Evolutionary conservation across 768 basidiomycete genomes (phyloP), one percentile per base, ranked within the genome.

Genomic region (Collybia sp.): DNA sequence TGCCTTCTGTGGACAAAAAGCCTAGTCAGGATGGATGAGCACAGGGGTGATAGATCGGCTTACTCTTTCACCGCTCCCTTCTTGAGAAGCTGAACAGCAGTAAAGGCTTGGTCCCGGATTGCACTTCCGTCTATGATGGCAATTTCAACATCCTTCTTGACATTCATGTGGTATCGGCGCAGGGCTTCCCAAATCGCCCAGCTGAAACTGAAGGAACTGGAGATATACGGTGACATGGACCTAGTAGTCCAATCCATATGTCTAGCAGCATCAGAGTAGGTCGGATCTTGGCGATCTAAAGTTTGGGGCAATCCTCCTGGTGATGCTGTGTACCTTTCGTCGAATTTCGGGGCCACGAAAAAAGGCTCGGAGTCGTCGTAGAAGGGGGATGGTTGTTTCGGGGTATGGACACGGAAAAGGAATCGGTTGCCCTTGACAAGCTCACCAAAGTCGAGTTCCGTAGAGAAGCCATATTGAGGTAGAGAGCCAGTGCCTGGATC

Each of bases 171-270:
- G 57, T 85, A 87, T n/a, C 88, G 79, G 46, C 84, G 71, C 16
- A 84, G 72, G 3, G 86, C 88, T 59, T 90, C 88, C 85, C 85
- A 90, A 32, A 89, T 72, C 6, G 85, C 80, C 88, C 88, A 90
- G 32, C 75, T 77, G 53, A 89, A 85, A 66, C 83, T 88, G 60
- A 89, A 88, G 5, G 87, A 88, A 2, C 85, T 76, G 2, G 87
- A 85, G 37, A 89, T 75, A 50, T 78, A 89, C 4, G 79, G 72
- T 0, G 88, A 90, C 15, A 77, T 71, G 4, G 79, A 68, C 49
- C 82, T 75, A n/a, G 82, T 85, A 16, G 83, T 83, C 83, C 85
- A 87, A 47, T 88, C 82, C 79, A 90, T 78, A 56, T 89, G 82
- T 50, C 67, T 72, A 43, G 71, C 76, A 40, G 83, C 82, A 56